A percentile compares a stretch with the other conserved stretches of the same genome.
Conservation (phyloP, 1,284 basidiomycete species). For the Dichomitus squalens region DNA sequence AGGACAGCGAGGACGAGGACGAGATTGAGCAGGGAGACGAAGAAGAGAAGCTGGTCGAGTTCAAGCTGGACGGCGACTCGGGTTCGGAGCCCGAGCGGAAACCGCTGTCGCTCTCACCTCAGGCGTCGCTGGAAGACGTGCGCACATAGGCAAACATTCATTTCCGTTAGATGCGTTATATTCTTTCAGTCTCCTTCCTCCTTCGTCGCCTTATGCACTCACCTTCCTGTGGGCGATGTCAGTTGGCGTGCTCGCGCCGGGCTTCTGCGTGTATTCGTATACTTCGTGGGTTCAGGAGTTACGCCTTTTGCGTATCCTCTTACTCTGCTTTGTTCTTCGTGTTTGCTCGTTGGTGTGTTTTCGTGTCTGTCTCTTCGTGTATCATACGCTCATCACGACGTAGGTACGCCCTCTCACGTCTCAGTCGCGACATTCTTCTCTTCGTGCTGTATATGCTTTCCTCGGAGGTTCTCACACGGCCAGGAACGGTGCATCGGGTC, state of each 20-base stretch:
- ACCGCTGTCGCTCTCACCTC: constrained; percentile 21
- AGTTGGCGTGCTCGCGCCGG: too few species aligned
- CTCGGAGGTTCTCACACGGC: not conserved
- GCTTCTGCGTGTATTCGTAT: not conserved
- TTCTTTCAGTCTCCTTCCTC: not conserved
- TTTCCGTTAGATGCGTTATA: not conserved
- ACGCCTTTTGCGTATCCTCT: too few species aligned
- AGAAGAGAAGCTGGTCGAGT: not conserved
- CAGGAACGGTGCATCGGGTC: not conserved
- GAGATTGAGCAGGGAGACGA: not conserved
- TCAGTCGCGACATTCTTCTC: not conserved
- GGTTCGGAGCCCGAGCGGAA: constrained; percentile 9
- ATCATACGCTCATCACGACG: constrained; percentile 16
- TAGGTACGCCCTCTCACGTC: constrained; percentile 8
- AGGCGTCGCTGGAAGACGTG: constrained; percentile 24
- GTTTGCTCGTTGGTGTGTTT: not conserved
- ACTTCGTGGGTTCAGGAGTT: too few species aligned
- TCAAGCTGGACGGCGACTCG: not conserved
- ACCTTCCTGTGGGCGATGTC: not conserved
- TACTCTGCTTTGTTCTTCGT: not conserved
- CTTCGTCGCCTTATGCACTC: not conserved
- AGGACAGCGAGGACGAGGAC: constrained; percentile 22
- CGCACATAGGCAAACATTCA: constrained; percentile 12
- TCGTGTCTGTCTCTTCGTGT: constrained; percentile 19
- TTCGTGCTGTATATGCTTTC: not conserved